Conservation (phyloP, 1,139 yeast species). For the Yamadazyma epiphylla region DNA sequence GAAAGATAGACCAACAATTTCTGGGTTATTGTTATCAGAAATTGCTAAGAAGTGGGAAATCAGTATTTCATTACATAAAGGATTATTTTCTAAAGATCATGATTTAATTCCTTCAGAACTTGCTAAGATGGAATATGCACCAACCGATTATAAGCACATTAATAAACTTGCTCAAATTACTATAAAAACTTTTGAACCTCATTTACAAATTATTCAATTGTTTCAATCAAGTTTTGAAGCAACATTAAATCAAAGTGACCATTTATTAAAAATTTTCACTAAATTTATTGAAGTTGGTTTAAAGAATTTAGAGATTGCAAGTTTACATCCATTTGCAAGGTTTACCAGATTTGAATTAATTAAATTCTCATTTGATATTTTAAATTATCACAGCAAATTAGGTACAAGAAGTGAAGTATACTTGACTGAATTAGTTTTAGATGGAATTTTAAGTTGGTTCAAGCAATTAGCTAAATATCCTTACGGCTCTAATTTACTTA, state of each 20-base stretch:
- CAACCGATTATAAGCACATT: slow-evolving; percentile 66
- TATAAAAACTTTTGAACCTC: slow-evolving; percentile 60
- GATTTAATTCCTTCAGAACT: slow-evolving; percentile 66
- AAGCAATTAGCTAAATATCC: slow-evolving; percentile 64
- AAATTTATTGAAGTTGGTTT: slow-evolving; percentile 59
- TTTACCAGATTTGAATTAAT: slow-evolving; percentile 71
- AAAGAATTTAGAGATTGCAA: slow-evolving; percentile 52
- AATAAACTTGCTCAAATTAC: slow-evolving; percentile 44
- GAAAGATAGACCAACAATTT: slow-evolving; percentile 56
- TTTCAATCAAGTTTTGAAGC: slow-evolving; percentile 84
- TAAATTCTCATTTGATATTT: slow-evolving; percentile 61
- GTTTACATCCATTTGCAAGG: slow-evolving; percentile 80
- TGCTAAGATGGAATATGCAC: slow-evolving; percentile 82
- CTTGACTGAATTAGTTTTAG: slow-evolving; percentile 52
- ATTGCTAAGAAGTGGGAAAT: slow-evolving; percentile 66
- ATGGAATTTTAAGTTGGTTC: slow-evolving; percentile 81
- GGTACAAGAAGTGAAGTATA: slow-evolving; percentile 42
- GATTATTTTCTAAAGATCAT: slow-evolving; percentile 59
- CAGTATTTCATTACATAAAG: slow-evolving; percentile 55
- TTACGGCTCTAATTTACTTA: slow-evolving; percentile 75
- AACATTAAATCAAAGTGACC: slow-evolving; percentile 68
- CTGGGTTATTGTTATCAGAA: slow-evolving; percentile 64
- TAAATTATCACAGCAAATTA: slow-evolving; percentile 50
- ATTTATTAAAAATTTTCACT: slow-evolving; percentile 66
- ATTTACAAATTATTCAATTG: slow-evolving; percentile 62